Evolutionary conservation across 192 early-diverging fungal genomes (phyloP), one percentile per base, ranked within the genome.

Genomic region (Coemansia guatemalensis): DNA sequence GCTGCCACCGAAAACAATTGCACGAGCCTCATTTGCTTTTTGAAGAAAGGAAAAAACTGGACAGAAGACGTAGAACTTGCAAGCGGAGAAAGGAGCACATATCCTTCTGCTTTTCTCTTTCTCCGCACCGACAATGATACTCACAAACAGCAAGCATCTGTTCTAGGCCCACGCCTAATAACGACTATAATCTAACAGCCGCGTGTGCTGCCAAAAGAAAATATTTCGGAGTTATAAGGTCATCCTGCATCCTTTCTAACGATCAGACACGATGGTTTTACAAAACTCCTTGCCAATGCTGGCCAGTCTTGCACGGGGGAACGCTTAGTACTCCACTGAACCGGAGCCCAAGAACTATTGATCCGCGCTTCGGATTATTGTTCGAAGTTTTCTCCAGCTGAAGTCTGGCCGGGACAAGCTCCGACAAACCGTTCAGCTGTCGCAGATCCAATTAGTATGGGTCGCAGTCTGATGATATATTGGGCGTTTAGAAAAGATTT

Each of bases 251-350:
- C 77, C 60, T 68, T 20, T 72, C 71, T 48, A 68, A 50, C 25
- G 72, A 71, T 80, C 77, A 71, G 65, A 57, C 72, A 65, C 68
- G 65, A 80, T 71, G 77, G 77, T 80, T 80, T 80, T 80, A 80
- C 67, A 50, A 60, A 55, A 51, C 48, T 56, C 77, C 77, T 56
- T 61, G 77, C 77, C 77, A 7, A 49, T 22, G 47, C 68, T 64
- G 77, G 77, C 77, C 67, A 66, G 68, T 80, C 77, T 80, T 26
- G 77, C 77, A 65, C 51, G 71, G 71, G 71, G 76, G 76, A 79
- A 79, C 76, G 76, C 66, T 61, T 50, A 56, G 53, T 48, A 49
- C 17, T 39, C 73, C 67, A 79, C 67, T 64, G 64, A 74, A 62
- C 59, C 54, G 71, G 67, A 12, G 47, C 53, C 49, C 53, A 57